Evolutionary conservation across 2,329 filamentous ascomycete species (phyloP), one percentile per base, ranked within the genome.

Genomic region (Ascomycota sp.): DNA sequence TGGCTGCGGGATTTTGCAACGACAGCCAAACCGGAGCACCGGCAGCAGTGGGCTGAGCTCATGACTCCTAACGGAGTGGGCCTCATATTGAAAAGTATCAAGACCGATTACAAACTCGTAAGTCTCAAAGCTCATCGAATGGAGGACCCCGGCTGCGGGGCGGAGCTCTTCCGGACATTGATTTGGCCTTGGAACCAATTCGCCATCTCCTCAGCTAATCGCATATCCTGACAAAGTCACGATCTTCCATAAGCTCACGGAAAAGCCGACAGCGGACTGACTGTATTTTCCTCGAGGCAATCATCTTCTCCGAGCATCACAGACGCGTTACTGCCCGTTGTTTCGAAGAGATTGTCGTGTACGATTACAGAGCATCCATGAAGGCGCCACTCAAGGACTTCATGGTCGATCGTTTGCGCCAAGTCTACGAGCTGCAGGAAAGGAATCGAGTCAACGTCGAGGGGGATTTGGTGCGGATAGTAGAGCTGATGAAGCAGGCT

Each of bases 61-160:
- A 68, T 78, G 56, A 72, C 65, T 10, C 70, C 75, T 0, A 63
- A 55, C 17, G 64, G 65, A 1, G 57, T 72, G 12, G 83, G 85
- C 0, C 48, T 93, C 32, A 89, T 93, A 34, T 52, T 93, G 44
- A 67, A 71, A 41, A 81, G 73, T 40, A 82, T 93, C 39, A 76
- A 66, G 41, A 74, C 78, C 0, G 75, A 91, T 39, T 93, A 77
- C 52, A 93, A 93, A 55, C 83, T 91, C 55, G 81, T 89, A 47
- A 38, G 75, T 61, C 15, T 7, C 27, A 8, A 6, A 3, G 4
- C 21, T 4, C 12, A 7, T 8, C 6, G 8, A 21, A 20, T 20
- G 8, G 4, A 10, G 11, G 27, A 9, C 9, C 8, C 11, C 5
- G 3, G 9, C 8, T 8, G 1, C 4, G 19, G 1, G 4, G 6